Evolutionary conservation across 2,329 filamentous ascomycete species (phyloP).

Genomic region (Nigrospora osmanthi): DNA sequence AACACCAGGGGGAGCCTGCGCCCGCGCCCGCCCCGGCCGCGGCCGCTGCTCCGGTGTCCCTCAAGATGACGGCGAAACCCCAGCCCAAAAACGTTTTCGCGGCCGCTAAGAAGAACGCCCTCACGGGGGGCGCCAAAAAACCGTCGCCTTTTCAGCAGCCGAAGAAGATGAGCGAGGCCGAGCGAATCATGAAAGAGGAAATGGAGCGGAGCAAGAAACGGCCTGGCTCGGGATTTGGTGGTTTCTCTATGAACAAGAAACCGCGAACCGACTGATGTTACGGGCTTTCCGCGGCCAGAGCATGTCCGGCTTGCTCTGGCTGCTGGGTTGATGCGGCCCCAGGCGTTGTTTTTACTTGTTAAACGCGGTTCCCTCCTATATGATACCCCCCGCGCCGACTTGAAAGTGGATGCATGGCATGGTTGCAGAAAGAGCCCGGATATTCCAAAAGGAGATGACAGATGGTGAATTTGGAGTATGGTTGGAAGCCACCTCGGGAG

Average conservation of each 20-base stretch:
- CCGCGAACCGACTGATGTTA: constrained; percentile 26
- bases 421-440: too few species aligned
- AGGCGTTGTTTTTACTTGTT: too few species aligned
- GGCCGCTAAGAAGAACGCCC: constrained; percentile 59
- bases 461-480: too few species aligned
- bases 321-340: too few species aligned
- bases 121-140: constrained; percentile 56
- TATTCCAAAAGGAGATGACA: too few species aligned
- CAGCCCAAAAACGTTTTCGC: constrained; percentile 74
- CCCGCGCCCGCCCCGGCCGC: constrained; percentile 9
- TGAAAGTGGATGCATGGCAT: too few species aligned
- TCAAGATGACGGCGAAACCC: constrained; percentile 58
- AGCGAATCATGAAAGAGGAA: constrained; percentile 83
- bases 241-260: constrained; percentile 40
- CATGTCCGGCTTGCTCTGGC: too few species aligned
- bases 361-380: too few species aligned
- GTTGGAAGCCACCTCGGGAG: too few species aligned
- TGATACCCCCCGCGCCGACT: too few species aligned
- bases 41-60: constrained; percentile 38
- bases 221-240: constrained; percentile 37
- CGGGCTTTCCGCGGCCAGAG: too few species aligned
- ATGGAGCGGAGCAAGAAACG: constrained; percentile 67
- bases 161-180: constrained; percentile 82
- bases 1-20: neutral
- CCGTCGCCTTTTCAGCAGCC: constrained; percentile 47